Conservation (phyloP, 306 rosid species). For the Abrus precatorius region DNA sequence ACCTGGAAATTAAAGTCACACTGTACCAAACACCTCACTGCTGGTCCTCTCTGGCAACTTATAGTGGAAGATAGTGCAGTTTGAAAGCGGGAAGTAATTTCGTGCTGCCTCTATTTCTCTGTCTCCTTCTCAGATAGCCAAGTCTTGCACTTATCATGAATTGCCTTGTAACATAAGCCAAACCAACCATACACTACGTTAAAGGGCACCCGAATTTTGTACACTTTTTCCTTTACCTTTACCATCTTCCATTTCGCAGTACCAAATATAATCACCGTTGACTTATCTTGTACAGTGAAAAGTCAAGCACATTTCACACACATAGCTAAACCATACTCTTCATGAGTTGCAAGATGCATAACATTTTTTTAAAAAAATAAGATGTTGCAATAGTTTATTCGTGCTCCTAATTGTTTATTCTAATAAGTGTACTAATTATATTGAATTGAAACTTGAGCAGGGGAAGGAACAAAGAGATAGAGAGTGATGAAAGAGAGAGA, state of each 20-base stretch:
- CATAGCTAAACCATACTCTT: not conserved
- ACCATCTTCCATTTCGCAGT: not conserved
- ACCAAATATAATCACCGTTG: slow-evolving; percentile 1
- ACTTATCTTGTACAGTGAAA: slow-evolving; percentile 18
- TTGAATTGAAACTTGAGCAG: slow-evolving; percentile 40
- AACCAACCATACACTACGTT: slow-evolving; percentile 24
- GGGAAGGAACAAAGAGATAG: not conserved
- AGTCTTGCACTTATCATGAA: slow-evolving; percentile 25
- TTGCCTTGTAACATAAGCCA: slow-evolving; percentile 43
- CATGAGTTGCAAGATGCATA: slow-evolving; percentile 13
- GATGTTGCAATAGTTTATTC: not conserved
- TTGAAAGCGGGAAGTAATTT: slow-evolving; percentile 51
- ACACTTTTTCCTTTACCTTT: not conserved
- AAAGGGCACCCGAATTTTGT: slow-evolving; percentile 32
- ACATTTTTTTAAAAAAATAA: not conserved
- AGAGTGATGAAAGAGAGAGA: not conserved
- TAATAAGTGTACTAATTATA: not conserved
- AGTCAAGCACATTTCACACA: not conserved
- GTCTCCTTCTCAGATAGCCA: slow-evolving; percentile 22
- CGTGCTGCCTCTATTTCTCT: slow-evolving; percentile 34
- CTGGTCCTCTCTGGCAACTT: slow-evolving; percentile 39
- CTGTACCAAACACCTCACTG: slow-evolving; percentile 4
- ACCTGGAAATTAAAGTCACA: slow-evolving; percentile 41
- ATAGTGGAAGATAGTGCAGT: slow-evolving; percentile 37
- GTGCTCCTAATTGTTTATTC: slow-evolving; percentile 13